Evolutionary conservation across 1,139 yeast genomes (phyloP).

Genomic region (Geotrichum restrictum): DNA sequence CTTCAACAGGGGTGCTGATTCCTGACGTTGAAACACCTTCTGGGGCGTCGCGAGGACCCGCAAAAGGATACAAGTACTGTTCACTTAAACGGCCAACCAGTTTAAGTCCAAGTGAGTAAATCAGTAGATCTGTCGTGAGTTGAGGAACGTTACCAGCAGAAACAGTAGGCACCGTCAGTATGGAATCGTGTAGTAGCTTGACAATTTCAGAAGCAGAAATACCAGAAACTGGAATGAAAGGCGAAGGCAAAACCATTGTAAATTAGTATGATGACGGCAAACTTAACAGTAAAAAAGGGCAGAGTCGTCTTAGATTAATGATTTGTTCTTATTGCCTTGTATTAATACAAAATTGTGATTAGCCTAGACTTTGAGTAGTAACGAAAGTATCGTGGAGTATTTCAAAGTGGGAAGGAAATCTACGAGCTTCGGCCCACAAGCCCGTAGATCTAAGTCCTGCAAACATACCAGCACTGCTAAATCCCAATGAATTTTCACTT

Average conservation of each 20-base stretch:
- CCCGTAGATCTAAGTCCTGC: slow-evolving; percentile 8
- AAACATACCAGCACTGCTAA: slow-evolving; percentile 9
- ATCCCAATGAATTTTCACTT: slow-evolving; percentile 12
- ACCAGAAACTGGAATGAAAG: slow-evolving; percentile 8
- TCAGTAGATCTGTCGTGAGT: slow-evolving; percentile 65
- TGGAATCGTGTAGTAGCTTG: slow-evolving; percentile 12
- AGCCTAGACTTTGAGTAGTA: no score
- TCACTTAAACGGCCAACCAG: slow-evolving; percentile 57
- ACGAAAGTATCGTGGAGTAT: no score
- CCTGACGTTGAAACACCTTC: slow-evolving; percentile 36
- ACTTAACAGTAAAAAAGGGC: no score
- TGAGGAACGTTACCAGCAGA: slow-evolving; percentile 92
- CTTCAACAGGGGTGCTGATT: slow-evolving; percentile 59
- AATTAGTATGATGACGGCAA: background rate
- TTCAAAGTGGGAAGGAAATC: background rate
- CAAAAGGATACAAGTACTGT: slow-evolving; percentile 69
- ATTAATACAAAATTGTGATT: no score
- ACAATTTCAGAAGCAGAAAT: background rate
- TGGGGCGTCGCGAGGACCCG: slow-evolving; percentile 65
- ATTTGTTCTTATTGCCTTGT: no score
- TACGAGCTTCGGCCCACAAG: background rate
- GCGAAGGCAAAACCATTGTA: background rate
- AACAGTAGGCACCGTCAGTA: slow-evolving; percentile 67
- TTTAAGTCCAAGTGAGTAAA: slow-evolving; percentile 55
- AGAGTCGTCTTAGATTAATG: no score